Conservation (phyloP, 768 basidiomycete genomes). For the Gloeophyllum trabeum region DNA sequence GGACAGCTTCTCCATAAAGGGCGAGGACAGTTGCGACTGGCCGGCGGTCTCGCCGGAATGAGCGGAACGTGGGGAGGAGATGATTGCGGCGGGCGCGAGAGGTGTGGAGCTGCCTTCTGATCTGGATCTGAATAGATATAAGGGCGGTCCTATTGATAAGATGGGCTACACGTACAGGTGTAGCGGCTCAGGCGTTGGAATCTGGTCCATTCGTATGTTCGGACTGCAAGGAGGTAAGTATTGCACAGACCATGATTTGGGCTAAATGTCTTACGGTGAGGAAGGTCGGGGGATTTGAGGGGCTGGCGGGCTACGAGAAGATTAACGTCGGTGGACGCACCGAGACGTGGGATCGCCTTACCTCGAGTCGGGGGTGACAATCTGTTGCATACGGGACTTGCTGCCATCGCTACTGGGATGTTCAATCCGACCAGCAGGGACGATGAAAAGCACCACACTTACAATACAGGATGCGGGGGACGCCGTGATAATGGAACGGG, state of each 20-base stretch:
- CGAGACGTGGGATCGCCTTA: neutral
- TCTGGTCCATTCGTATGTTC: no score
- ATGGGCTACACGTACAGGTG: no score
- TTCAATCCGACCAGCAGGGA: no score
- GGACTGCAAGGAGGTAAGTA: neutral
- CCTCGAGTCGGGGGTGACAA: neutral
- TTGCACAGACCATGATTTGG: neutral
- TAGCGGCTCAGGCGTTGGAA: no score
- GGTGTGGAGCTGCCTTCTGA: no score
- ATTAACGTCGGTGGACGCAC: neutral
- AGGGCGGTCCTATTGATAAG: no score
- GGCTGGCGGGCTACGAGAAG: neutral
- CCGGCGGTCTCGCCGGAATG: slow-evolving; percentile 12
- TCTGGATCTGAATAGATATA: no score
- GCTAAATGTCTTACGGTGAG: neutral
- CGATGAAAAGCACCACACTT: no score
- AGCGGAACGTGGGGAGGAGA: slow-evolving; percentile 4
- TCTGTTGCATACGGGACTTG: no score
- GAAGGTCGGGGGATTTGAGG: neutral
- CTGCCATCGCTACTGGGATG: no score
- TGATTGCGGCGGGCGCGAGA: neutral
- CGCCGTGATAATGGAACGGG: slow-evolving; percentile 4
- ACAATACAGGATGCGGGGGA: slow-evolving; percentile 11
- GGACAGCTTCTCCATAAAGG: slow-evolving; percentile 17
- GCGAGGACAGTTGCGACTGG: slow-evolving; percentile 17